phyloP scores from a whole-genome alignment of 352 stramenopile species.

The Globisporangium nagaii region DNA sequence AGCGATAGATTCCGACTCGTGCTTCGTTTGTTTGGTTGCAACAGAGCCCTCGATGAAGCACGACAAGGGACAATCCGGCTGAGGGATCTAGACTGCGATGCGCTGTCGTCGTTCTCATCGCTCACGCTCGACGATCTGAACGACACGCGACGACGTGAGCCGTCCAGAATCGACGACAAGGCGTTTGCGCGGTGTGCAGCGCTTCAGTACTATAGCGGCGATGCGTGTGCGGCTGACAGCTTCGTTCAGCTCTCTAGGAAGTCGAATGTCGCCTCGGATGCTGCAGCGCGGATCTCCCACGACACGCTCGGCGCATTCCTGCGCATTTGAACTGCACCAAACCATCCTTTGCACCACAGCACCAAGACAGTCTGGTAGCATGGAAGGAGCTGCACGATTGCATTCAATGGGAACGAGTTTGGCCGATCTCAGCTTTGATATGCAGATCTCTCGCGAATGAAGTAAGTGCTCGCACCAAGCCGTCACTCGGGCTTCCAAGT shows the following conservation, averaged over 20 bases:
- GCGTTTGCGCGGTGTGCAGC: constrained; percentile 16
- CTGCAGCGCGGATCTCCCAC: background rate
- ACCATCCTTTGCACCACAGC: no score
- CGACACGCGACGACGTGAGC: background rate
- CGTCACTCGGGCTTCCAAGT: constrained; percentile 23
- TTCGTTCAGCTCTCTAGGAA: background rate
- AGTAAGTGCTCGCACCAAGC: no score
- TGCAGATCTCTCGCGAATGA: no score
- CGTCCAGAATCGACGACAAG: constrained; percentile 9
- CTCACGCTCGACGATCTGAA: background rate
- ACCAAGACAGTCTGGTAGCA: no score
- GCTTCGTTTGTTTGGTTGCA: background rate
- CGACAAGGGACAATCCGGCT: constrained; percentile 12
- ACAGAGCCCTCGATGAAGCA: constrained; percentile 14
- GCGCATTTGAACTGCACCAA: constrained; percentile 3
- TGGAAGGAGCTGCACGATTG: no score
- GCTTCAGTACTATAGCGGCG: constrained; percentile 22
- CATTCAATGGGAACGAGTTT: no score
- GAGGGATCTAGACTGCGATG: constrained; percentile 6
- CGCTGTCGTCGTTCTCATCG: background rate
- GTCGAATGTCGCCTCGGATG: background rate
- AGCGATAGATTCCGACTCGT: no score
- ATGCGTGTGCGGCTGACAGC: background rate
- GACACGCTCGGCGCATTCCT: constrained; percentile 8
- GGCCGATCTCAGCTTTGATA: no score